These are phyloP conservation scores for Stagonosporopsis tanaceti DNA, from an alignment of 2,329 filamentous ascomycete genomes.

Conservation along the genomic window DNA sequence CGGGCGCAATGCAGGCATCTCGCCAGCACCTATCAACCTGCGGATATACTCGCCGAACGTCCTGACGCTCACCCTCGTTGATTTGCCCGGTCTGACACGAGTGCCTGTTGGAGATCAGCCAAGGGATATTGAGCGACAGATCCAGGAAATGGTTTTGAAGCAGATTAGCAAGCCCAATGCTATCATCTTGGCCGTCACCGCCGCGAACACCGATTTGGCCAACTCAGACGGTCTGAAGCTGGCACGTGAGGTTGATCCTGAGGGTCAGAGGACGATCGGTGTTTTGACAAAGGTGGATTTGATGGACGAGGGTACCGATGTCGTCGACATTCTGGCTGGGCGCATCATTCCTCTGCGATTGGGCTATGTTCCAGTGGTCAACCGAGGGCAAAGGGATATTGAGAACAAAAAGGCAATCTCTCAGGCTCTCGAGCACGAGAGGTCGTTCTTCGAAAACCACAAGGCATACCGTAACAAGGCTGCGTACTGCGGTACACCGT, in stretches of 20 bases:
- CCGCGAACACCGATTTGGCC: slow-evolving; percentile 96
- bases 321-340: slow-evolving; percentile 97
- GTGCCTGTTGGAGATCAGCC: slow-evolving; percentile 97
- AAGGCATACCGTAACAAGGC: slow-evolving; percentile 99
- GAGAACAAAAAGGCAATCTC: slow-evolving; percentile 97
- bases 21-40: slow-evolving; percentile 94
- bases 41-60: slow-evolving; percentile 99
- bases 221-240: slow-evolving; percentile 98
- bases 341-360: slow-evolving; percentile 94
- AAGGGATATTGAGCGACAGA: slow-evolving; percentile 95
- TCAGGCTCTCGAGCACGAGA: slow-evolving; percentile 89
- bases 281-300: slow-evolving; percentile 98
- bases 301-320: slow-evolving; percentile 98
- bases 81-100: slow-evolving; percentile 95
- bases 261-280: slow-evolving; percentile 97
- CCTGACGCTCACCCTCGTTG: slow-evolving; percentile 93
- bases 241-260: slow-evolving; percentile 93
- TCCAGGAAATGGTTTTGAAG: slow-evolving; percentile 97
- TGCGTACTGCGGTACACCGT: slow-evolving; percentile 97
- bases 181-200: slow-evolving; percentile 95
- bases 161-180: slow-evolving; percentile 99
- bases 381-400: slow-evolving; percentile 96
- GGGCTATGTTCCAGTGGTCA: slow-evolving; percentile 97
- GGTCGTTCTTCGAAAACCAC: slow-evolving; percentile 97
- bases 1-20: slow-evolving; percentile 95